Evolutionary conservation across 129 eudicot genomes (phyloP), one percentile per base, ranked within the genome.

Genomic region (Arctium minus): DNA sequence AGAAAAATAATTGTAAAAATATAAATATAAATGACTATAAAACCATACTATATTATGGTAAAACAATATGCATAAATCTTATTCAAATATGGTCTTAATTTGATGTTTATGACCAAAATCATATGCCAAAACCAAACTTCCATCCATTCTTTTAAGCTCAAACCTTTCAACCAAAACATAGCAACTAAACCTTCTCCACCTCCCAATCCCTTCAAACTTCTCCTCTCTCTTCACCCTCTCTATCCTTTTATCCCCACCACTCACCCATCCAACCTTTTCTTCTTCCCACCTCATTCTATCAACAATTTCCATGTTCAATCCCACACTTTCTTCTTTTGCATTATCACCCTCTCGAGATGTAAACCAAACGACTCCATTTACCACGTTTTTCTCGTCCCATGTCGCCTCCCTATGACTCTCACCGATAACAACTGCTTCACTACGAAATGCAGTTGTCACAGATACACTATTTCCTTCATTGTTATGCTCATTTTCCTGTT

Each of bases 101-200:
- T 88, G 88, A 74, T 89, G 88, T 2, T 72, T 40, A 31, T 93
- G 96, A 44, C 76, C 72, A 77, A 91, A 93, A 60, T 88, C 90
- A 83, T 80, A 92, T 8, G 92, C 71, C 89, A 94, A 71, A 3
- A 88, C 91, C 83, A 87, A 76, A 72, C 90, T 92, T 64, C 91
- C 93, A 79, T 95, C 91, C 93, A 91, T 91, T 86, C 94, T 92
- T 80, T 68, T 92, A 31, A 91, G 68, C 60, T 86, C 89, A 88
- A 95, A 95, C 37, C 91, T 95, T 85, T 95, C 98, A 84, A 95
- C 92, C 80, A 95, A 83, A 3, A 88, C 87, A 90, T 91, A 91
- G 37, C 94, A 91, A 53, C 89, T 87, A 79, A 86, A 89, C 75
- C 53, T 91, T 44, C 48, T 84, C 94, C 94, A 94, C 1, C 10